Percentiles rank a stretch among this genome's conserved stretches.
Conservation (phyloP, 2,329 filamentous ascomycete genomes). For the Penicillium frequentans region DNA sequence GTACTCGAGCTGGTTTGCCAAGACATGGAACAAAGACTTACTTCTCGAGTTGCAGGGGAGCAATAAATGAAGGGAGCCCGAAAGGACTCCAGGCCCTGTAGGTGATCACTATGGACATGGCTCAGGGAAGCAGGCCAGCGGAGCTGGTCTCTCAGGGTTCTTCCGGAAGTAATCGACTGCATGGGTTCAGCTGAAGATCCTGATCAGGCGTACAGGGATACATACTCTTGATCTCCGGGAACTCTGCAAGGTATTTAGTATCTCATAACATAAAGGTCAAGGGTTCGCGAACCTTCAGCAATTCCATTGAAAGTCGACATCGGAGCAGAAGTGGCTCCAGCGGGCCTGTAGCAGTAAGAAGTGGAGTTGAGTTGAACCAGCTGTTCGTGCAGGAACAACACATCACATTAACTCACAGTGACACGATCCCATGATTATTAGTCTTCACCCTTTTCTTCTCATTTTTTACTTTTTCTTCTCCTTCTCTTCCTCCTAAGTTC, state of each 20-base stretch:
- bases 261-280: background rate
- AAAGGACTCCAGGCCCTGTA: conserved; percentile 74
- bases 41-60: conserved; percentile 76
- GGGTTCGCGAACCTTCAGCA: conserved; percentile 23
- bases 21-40: conserved; percentile 21
- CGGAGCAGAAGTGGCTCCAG: background rate
- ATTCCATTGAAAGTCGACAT: conserved; percentile 38
- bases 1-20: background rate
- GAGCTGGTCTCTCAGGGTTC: conserved; percentile 55
- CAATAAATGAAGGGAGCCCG: conserved; percentile 86
- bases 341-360: background rate
- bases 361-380: conserved; percentile 3
- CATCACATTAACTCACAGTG: conserved; percentile 10
- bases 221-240: conserved; percentile 71
- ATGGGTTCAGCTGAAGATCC: background rate
- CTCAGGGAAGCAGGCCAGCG: conserved; percentile 83
- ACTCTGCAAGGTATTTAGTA: conserved; percentile 53
- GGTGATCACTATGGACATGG: conserved; percentile 90
- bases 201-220: background rate
- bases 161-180: conserved; percentile 79
- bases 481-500: background rate
- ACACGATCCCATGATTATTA: background rate
- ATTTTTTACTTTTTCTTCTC: background rate
- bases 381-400: conserved; percentile 14
- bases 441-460: background rate